These are phyloP conservation scores for Plasmodium billcollinsi DNA, from an alignment of 169 alveolate species.

Conservation along the genomic window DNA sequence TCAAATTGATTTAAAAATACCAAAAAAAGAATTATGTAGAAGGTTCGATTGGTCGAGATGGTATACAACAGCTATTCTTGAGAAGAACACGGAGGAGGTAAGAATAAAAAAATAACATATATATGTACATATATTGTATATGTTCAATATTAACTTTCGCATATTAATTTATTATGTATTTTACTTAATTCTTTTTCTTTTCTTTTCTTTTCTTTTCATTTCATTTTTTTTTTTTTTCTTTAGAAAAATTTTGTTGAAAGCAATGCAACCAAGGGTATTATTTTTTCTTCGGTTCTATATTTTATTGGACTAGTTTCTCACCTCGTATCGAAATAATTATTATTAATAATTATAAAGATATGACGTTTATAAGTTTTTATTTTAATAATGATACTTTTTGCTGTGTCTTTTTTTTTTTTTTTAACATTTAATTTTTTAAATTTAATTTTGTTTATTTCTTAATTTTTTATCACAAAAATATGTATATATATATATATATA, in stretches of 20 bases:
- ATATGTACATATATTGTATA: not conserved
- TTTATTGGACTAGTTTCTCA: conserved; percentile 72
- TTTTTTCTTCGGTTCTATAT: conserved; percentile 54
- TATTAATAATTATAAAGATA: too few species aligned
- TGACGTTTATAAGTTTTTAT: too few species aligned
- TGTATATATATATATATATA: too few species aligned
- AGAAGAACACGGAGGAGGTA: conserved; percentile 37
- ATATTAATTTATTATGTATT: not conserved
- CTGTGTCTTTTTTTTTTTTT: not conserved
- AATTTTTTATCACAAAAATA: too few species aligned
- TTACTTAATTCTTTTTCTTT: not conserved
- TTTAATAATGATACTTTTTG: too few species aligned
- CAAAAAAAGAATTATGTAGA: conserved; percentile 72
- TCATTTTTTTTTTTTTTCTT: not conserved
- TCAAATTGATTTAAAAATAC: conserved; percentile 48
- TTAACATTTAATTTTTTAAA: conserved; percentile 13
- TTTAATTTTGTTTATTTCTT: conserved; percentile 1
- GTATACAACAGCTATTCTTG: conserved; percentile 35
- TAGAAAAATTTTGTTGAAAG: conserved; percentile 63
- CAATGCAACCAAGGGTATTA: conserved; percentile 65
- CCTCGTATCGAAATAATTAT: conserved; percentile 47
- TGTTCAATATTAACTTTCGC: not conserved
- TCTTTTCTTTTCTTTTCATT: too few species aligned
- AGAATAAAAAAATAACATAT: conserved; percentile 19
- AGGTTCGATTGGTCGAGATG: conserved; percentile 75